Percentiles rank a stretch among this genome's conserved stretches.
Evolutionary conservation across 1,139 yeast genomes (phyloP).

Genomic region (Ogataea hybrid): DNA sequence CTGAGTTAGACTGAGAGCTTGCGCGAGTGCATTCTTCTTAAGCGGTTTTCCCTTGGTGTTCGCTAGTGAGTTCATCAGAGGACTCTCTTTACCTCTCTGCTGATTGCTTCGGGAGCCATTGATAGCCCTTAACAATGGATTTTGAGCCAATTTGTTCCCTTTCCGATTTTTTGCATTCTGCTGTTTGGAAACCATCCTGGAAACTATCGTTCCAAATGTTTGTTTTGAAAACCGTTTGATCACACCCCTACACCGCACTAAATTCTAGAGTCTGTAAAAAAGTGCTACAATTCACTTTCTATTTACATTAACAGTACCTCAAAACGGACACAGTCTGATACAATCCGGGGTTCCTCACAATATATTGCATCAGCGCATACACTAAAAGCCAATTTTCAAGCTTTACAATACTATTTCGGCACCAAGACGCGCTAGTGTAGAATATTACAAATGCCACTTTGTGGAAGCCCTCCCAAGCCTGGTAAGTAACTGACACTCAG

Average conservation of each 20-base stretch:
- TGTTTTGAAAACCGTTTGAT: background rate
- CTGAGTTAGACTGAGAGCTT: background rate
- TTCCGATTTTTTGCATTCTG: no score
- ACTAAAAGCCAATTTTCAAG: background rate
- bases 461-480: constrained; percentile 68
- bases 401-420: background rate
- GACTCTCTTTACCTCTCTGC: background rate
- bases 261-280: constrained; percentile 4
- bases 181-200: no score
- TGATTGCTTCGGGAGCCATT: background rate
- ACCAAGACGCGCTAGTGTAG: background rate
- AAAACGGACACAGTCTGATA: background rate
- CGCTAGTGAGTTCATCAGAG: background rate
- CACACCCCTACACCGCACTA: constrained; percentile 3
- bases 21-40: background rate
- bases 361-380: no score
- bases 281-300: constrained; percentile 2
- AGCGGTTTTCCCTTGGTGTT: background rate
- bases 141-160: no score
- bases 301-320: background rate
- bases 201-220: no score
- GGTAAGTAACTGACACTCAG: constrained; percentile 32
- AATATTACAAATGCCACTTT: constrained; percentile 53
- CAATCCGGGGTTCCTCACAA: no score
- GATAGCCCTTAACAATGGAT: background rate